phyloP scores from a whole-genome alignment of 2,329 filamentous ascomycete genomes.

The Aureobasidium sp. region DNA sequence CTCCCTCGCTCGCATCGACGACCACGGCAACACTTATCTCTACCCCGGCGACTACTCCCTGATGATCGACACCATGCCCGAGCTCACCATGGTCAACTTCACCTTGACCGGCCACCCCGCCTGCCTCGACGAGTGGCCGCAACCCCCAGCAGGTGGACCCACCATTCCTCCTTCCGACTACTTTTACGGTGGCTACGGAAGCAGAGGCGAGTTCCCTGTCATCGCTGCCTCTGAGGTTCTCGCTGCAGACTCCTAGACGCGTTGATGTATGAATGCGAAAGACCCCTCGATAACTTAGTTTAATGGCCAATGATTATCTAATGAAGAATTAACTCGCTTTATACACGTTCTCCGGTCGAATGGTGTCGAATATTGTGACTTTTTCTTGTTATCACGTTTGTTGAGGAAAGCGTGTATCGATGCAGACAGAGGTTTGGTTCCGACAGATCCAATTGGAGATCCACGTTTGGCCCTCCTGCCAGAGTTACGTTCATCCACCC shows the following conservation, averaged over 20 bases:
- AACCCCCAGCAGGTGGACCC: conserved; percentile 18
- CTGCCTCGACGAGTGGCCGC: conserved; percentile 34
- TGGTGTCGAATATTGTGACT: no score
- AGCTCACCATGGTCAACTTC: conserved; percentile 34
- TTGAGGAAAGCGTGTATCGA: no score
- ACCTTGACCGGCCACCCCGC: conserved; percentile 37
- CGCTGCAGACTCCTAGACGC: not conserved
- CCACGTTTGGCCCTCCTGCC: not conserved
- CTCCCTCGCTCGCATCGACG: conserved; percentile 41
- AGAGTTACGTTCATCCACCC: not conserved
- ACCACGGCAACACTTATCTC: conserved; percentile 42
- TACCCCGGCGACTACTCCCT: conserved; percentile 47
- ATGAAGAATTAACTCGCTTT: not conserved
- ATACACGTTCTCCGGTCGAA: no score
- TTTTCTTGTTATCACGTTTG: not conserved
- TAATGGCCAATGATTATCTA: not conserved
- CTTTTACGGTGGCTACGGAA: conserved; percentile 24
- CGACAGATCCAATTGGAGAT: not conserved
- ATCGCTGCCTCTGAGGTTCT: not conserved
- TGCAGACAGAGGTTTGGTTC: no score
- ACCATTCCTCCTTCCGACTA: conserved; percentile 20
- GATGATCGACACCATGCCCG: conserved; percentile 36
- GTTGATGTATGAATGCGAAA: not conserved
- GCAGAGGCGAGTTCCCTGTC: conserved; percentile 4
- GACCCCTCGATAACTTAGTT: not conserved